Percentiles rank a stretch among this genome's conserved stretches.
phyloP scores from a whole-genome alignment of 2,329 filamentous ascomycete species.

The Fusarium avenaceum region DNA sequence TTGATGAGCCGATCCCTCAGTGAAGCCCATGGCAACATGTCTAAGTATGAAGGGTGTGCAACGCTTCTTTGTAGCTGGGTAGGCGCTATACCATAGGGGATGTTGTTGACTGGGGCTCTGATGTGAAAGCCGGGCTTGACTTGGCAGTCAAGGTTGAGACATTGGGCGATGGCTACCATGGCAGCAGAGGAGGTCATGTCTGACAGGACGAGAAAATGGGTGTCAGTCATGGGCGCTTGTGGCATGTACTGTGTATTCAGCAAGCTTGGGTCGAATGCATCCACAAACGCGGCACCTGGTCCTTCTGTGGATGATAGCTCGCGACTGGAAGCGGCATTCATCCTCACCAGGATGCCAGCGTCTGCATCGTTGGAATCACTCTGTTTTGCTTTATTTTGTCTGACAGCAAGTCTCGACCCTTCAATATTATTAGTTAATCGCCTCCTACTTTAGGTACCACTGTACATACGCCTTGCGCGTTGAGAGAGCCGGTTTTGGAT shows the following conservation, averaged over 20 bases:
- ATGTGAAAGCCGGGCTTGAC: not conserved
- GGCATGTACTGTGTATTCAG: not conserved
- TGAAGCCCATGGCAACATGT: constrained; percentile 31
- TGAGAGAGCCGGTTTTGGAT: constrained; percentile 41
- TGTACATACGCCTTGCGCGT: constrained; percentile 27
- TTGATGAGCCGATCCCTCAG: constrained; percentile 24
- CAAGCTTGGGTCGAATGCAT: not conserved
- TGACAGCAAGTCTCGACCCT: not conserved
- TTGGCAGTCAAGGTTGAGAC: constrained; percentile 16
- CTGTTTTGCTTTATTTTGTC: not conserved
- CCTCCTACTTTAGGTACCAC: accelerated
- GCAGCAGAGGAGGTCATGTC: constrained; percentile 21
- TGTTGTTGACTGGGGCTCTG: not conserved
- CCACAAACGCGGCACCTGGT: not conserved
- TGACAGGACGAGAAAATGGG: constrained; percentile 12
- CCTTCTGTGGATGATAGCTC: not conserved
- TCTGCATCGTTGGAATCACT: accelerated
- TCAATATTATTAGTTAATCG: accelerated
- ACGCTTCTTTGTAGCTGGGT: constrained; percentile 22
- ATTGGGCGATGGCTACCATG: not conserved
- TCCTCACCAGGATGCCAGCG: accelerated
- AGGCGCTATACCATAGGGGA: not conserved
- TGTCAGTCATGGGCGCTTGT: not conserved
- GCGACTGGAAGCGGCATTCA: not conserved
- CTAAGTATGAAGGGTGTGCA: constrained; percentile 22